Evolutionary conservation across 106 monocot genomes (phyloP).

Genomic region (Dendrobium officinale): DNA sequence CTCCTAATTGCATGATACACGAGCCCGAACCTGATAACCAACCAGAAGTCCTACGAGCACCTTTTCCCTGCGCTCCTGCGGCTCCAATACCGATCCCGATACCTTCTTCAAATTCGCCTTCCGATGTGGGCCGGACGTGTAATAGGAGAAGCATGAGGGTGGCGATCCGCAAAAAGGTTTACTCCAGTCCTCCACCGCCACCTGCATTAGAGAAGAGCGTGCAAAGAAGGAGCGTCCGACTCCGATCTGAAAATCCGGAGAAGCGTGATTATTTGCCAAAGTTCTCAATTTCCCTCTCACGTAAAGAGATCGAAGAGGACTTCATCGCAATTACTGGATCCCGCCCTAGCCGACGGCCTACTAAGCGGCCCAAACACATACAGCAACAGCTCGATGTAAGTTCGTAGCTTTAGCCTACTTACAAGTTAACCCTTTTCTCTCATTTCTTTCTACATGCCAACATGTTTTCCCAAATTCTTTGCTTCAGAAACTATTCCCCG

Average conservation of each 20-base stretch:
- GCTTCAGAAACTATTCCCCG: slow-evolving; percentile 11
- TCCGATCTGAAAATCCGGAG: slow-evolving; percentile 13
- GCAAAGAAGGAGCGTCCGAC: slow-evolving; percentile 5
- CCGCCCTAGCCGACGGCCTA: slow-evolving; percentile 30
- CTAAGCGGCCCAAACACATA: slow-evolving; percentile 26
- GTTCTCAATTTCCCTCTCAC: slow-evolving; percentile 32
- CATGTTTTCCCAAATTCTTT: background rate
- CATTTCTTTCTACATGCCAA: too few relatives aligned
- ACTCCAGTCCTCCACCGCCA: background rate
- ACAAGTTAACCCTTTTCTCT: background rate
- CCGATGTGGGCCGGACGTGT: slow-evolving; percentile 22
- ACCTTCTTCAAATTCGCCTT: background rate
- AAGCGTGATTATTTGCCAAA: slow-evolving; percentile 1
- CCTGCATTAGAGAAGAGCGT: slow-evolving; percentile 8
- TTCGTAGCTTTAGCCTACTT: background rate
- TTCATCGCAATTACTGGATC: slow-evolving; percentile 38
- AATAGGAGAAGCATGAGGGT: slow-evolving; percentile 38
- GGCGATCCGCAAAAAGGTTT: background rate
- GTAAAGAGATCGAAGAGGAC: slow-evolving; percentile 53
- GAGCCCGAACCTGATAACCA: background rate
- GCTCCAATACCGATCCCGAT: background rate
- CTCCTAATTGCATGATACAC: too few relatives aligned
- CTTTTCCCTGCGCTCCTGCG: too few relatives aligned
- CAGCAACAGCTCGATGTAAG: slow-evolving; percentile 50
- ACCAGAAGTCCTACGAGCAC: background rate